phyloP scores from a whole-genome alignment of 495 filamentous ascomycete species.

The Hypoxylon perforatum region DNA sequence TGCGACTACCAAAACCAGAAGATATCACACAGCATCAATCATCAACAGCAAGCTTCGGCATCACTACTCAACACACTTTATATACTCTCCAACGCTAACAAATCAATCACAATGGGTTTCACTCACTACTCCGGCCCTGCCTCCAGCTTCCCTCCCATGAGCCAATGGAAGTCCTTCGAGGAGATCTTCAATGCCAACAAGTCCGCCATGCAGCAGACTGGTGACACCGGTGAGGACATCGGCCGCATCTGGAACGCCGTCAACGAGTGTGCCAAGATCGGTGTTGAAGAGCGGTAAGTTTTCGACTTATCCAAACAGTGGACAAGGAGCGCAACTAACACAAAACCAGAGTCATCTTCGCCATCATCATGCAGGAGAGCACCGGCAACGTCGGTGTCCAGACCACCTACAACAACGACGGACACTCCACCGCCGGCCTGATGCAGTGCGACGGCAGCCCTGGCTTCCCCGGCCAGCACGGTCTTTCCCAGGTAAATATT shows the following conservation, averaged over 20 bases:
- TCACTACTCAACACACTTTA: slow-evolving; percentile 5
- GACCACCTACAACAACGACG: slow-evolving; percentile 48
- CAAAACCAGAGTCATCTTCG: slow-evolving; percentile 47
- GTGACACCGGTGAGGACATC: slow-evolving; percentile 49
- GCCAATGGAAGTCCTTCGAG: slow-evolving; percentile 50
- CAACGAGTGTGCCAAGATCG: slow-evolving; percentile 44
- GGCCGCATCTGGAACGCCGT: slow-evolving; percentile 51
- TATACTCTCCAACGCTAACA: slow-evolving; percentile 4
- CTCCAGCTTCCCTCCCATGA: slow-evolving; percentile 48
- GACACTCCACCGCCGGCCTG: slow-evolving; percentile 48
- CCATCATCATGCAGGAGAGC: slow-evolving; percentile 59
- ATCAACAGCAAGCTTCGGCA: slow-evolving; percentile 18
- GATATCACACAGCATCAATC: slow-evolving; percentile 20
- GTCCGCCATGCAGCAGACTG: slow-evolving; percentile 45
- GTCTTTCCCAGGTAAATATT: slow-evolving; percentile 48
- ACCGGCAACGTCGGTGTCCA: slow-evolving; percentile 53
- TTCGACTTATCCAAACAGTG: background rate
- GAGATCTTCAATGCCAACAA: slow-evolving; percentile 55
- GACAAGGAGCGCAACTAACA: slow-evolving; percentile 8
- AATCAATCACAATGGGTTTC: slow-evolving; percentile 36
- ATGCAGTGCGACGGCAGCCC: slow-evolving; percentile 52
- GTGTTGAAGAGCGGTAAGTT: slow-evolving; percentile 53
- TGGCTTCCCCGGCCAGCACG: slow-evolving; percentile 45
- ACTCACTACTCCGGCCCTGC: slow-evolving; percentile 48
- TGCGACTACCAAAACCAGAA: slow-evolving; percentile 4